Evolutionary conservation across 441 rosid species (phyloP), one percentile per base, ranked within the genome.

Genomic region (Mallotus repandus): DNA sequence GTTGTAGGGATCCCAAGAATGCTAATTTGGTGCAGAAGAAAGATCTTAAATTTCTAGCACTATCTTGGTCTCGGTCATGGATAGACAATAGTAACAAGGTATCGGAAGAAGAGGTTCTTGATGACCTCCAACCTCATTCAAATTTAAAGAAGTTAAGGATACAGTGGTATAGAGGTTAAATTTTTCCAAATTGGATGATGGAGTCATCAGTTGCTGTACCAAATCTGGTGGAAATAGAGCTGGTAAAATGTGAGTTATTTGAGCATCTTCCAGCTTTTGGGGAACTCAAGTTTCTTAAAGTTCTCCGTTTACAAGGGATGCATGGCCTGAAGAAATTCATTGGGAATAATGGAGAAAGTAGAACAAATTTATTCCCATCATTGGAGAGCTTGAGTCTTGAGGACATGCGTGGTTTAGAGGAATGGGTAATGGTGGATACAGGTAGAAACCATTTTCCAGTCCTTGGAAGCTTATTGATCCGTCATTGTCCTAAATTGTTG

Each of bases 251-350:
- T 29, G 12, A 0, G 9, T 72, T n/a, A 43, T 77, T 76, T 21
- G 66, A 77, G 10, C 45, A 49, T 35, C 75, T 78, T 65, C 81
- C 81, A 53, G 69, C 78, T 25, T 46, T 78, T n/a, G 77, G 77
- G 18, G 58, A 74, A 58, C 14, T 78, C 10, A 5, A 13, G 68
- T 64, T 78, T 72, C 75, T n/a, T n/a, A n/a, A n/a, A n/a, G n/a
- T n/a, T n/a, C n/a, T n/a, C n/a, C n/a, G n/a, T n/a, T n/a, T n/a
- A 13, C 0, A 0, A 0, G 0, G 0, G 10, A 58, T 65, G 68
- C 16, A 9, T 29, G 25, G 66, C 15, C 60, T 78, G 13, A 66
- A 66, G 54, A 49, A 41, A 7, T 41, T 1, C 43, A 59, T 78
- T 16, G 75, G 48, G 5, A 45, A 7, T 46, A 58, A 56, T 7